A percentile compares a stretch with the other conserved stretches of the same genome.
phyloP scores from a whole-genome alignment of 257 asterid species.

The Ligustrum vulgare region DNA sequence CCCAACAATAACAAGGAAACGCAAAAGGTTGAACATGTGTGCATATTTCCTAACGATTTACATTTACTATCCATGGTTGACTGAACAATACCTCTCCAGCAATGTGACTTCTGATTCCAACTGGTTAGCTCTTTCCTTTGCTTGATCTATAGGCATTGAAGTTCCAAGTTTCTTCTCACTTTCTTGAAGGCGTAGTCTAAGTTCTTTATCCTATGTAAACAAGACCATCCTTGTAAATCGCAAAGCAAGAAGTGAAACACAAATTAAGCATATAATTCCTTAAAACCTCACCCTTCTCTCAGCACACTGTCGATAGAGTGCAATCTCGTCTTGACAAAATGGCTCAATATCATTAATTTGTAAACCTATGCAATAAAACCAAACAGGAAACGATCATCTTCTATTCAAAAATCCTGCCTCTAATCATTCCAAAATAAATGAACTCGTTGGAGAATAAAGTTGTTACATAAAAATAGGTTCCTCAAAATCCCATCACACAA shows the following conservation, averaged over 20 bases:
- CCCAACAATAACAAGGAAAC: neutral
- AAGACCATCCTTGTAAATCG: neutral
- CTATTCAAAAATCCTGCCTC: neutral
- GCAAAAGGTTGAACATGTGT: neutral
- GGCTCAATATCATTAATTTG: slow-evolving; percentile 95
- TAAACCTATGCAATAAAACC: slow-evolving; percentile 35
- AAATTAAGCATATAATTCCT: slow-evolving; percentile 12
- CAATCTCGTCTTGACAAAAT: slow-evolving; percentile 58
- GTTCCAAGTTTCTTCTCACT: slow-evolving; percentile 82
- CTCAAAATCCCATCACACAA: slow-evolving; percentile 89
- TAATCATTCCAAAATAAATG: neutral
- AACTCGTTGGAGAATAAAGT: slow-evolving; percentile 5
- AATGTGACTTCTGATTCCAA: slow-evolving; percentile 76
- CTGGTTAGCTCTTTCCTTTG: slow-evolving; percentile 69
- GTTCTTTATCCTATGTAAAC: slow-evolving; percentile 63
- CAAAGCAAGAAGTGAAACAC: neutral
- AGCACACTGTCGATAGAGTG: slow-evolving; percentile 43
- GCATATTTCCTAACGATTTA: neutral
- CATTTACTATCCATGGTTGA: neutral
- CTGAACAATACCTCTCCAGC: slow-evolving; percentile 68
- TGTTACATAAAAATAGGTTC: slow-evolving; percentile 77
- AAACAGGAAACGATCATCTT: neutral
- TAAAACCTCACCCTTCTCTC: slow-evolving; percentile 50
- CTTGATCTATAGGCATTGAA: slow-evolving; percentile 82
- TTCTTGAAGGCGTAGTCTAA: slow-evolving; percentile 80